A percentile compares a stretch with the other conserved stretches of the same genome.
phyloP scores from a whole-genome alignment of 2,329 filamentous ascomycete genomes.

The Scleromitrula shiraiana region DNA sequence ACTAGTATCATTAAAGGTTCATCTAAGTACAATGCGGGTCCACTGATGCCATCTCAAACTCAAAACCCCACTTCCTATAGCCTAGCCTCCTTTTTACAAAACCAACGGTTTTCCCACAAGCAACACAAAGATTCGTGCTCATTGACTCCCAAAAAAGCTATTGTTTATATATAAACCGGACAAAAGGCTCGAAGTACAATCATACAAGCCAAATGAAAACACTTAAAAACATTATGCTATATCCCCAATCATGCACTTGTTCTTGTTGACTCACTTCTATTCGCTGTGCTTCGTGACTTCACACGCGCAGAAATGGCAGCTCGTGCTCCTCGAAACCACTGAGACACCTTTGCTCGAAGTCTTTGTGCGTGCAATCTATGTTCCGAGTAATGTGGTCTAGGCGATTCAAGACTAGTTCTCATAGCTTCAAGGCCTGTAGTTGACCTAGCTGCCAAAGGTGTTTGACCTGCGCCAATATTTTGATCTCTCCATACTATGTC shows the following conservation, averaged over 20 bases:
- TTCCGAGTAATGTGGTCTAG: slow-evolving; percentile 13
- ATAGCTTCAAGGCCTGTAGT: slow-evolving; percentile 17
- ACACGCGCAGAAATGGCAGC: slow-evolving; percentile 20
- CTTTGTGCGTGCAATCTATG: slow-evolving; percentile 15
- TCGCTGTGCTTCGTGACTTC: slow-evolving; percentile 14
- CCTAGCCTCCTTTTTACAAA: not conserved
- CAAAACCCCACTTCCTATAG: too few relatives aligned
- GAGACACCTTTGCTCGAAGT: slow-evolving; percentile 21
- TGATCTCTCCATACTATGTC: slow-evolving; percentile 23
- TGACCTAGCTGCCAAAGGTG: slow-evolving; percentile 14
- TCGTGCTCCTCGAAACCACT: slow-evolving; percentile 25
- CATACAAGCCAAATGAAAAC: not conserved
- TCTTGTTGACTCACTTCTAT: not conserved
- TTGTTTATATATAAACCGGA: not conserved
- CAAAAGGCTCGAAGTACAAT: not conserved
- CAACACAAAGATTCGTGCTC: not conserved
- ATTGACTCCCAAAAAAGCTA: not conserved
- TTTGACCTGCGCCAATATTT: slow-evolving; percentile 7
- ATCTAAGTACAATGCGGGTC: not conserved
- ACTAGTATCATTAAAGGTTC: slow-evolving; percentile 3
- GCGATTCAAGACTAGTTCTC: slow-evolving; percentile 11
- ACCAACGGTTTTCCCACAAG: slow-evolving; percentile 1
- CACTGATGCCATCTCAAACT: too few relatives aligned
- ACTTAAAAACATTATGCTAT: not conserved
- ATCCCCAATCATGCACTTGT: not conserved